Evolutionary conservation across 2,329 filamentous ascomycete genomes (phyloP), one percentile per base, ranked within the genome.

Genomic region (Cytospora piceae): DNA sequence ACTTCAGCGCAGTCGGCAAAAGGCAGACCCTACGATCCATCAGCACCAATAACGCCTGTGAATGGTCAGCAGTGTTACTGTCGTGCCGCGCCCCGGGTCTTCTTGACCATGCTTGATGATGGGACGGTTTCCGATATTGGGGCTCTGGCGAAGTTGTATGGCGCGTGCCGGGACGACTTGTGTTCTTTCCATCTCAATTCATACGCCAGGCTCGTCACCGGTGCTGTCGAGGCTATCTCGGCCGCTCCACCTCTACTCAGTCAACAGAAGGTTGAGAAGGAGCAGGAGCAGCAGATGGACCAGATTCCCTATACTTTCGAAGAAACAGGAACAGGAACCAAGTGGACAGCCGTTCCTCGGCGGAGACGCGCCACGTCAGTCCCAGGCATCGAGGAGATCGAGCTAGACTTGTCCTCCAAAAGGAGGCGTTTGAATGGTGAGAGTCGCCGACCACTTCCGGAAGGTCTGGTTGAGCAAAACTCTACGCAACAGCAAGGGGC

Each of bases 1-100:
- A 32, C 42, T 1, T 22, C 49, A 24, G 31, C 56, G 3, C 66
- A 63, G 55, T 54, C 51, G n/a, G 34, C 59, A 24, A 37, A 32
- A 7, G 52, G 49, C 39, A 58, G 53, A 29, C 66, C 64, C n/a
- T 67, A 67, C 53, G 66, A 67, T n/a, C 66, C 66, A 62, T 57
- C 55, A 60, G 63, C 66, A 32, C 60, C 66, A 17, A 46, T 65
- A 22, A 31, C 59, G 8, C 58, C 58, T 17, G 37, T 42, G 27
- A 58, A 58, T 24, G 46, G 34, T 20, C 32, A 22, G 5, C 63
- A 58, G 37, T 67, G 66, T 34, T 9, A 6, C 15, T 67, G 66
- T 29, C 59, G 59, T 22, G 55, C 39, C 52, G 66, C 66, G n/a
- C 63, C 63, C 31, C 58, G 52, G 14, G n/a, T 34, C 1, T 66